Conservation (phyloP, 768 basidiomycete genomes). For the Sarcomyxa edulis region DNA sequence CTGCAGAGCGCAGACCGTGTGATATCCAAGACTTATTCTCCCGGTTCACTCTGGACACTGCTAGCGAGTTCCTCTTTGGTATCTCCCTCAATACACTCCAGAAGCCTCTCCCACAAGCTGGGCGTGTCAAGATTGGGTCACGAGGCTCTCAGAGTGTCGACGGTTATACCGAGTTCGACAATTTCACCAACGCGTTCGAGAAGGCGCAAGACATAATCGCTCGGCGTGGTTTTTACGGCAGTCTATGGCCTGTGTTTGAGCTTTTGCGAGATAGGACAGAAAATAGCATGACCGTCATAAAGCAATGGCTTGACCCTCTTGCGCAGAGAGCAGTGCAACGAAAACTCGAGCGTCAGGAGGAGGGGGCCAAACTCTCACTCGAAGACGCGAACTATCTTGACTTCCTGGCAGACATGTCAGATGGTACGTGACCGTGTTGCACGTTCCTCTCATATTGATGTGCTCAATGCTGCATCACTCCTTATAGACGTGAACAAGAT, state of each 20-base stretch:
- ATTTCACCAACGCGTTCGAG: constrained; percentile 28
- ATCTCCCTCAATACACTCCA: constrained; percentile 32
- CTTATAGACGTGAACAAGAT: constrained; percentile 16
- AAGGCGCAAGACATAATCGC: constrained; percentile 24
- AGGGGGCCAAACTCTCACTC: constrained; percentile 8
- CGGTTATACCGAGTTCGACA: background rate
- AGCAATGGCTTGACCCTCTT: constrained; percentile 27
- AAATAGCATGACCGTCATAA: constrained; percentile 30
- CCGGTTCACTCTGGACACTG: constrained; percentile 48
- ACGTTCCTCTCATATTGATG: too few relatives aligned
- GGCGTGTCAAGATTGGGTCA: constrained; percentile 10
- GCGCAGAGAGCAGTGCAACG: constrained; percentile 19
- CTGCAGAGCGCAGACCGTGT: constrained; percentile 24
- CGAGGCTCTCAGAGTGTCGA: background rate
- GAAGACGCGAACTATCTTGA: constrained; percentile 36
- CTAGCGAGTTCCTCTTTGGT: constrained; percentile 50
- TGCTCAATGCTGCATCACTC: too few relatives aligned
- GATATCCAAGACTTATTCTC: constrained; percentile 41
- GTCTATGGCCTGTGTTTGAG: constrained; percentile 36
- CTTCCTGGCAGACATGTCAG: constrained; percentile 30
- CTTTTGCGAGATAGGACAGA: constrained; percentile 23
- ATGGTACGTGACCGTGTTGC: constrained; percentile 30
- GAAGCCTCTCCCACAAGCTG: constrained; percentile 31
- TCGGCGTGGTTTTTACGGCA: constrained; percentile 21
- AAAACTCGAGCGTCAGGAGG: constrained; percentile 7